Conservation (phyloP, 139 green algal genomes). For the Asterochloris erici region DNA sequence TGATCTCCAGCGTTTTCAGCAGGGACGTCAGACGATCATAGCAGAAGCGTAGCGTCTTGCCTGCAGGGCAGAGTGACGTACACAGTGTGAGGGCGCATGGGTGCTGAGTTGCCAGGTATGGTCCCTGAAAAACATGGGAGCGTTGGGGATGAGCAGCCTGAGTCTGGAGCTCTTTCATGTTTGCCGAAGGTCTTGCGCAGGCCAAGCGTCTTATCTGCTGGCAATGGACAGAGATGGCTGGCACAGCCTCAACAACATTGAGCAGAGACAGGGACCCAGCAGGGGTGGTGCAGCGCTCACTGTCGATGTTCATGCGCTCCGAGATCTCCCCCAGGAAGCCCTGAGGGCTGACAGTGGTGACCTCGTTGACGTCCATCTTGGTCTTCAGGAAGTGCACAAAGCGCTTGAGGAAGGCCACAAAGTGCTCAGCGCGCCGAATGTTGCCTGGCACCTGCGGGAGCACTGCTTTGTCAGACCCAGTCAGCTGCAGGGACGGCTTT, state of each 20-base stretch:
- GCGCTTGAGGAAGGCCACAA: slow-evolving; percentile 92
- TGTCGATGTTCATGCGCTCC: slow-evolving; percentile 52
- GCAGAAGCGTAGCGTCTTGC: slow-evolving; percentile 84
- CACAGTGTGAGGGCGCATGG: no score
- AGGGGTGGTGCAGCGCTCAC: background rate
- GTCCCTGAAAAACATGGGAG: no score
- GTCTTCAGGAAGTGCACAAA: slow-evolving; percentile 83
- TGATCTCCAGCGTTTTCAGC: slow-evolving; percentile 95
- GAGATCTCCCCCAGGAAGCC: slow-evolving; percentile 81
- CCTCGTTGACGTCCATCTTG: slow-evolving; percentile 51
- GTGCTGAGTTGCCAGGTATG: no score
- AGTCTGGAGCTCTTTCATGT: no score
- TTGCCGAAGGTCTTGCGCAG: no score
- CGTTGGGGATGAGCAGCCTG: no score
- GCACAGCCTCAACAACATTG: background rate
- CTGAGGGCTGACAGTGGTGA: slow-evolving; percentile 70
- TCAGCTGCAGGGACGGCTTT: background rate
- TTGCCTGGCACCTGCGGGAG: slow-evolving; percentile 69
- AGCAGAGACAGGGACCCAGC: background rate
- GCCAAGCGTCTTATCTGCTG: no score
- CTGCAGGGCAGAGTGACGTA: slow-evolving; percentile 7
- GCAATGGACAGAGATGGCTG: background rate
- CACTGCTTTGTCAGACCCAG: background rate
- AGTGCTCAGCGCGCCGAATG: slow-evolving; percentile 95
- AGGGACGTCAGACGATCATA: slow-evolving; percentile 94